Percentiles rank a stretch among this genome's conserved stretches.
These are phyloP conservation scores for Aspergillus carlsbadensis DNA, from an alignment of 495 filamentous ascomycete species.

Conservation along the genomic window DNA sequence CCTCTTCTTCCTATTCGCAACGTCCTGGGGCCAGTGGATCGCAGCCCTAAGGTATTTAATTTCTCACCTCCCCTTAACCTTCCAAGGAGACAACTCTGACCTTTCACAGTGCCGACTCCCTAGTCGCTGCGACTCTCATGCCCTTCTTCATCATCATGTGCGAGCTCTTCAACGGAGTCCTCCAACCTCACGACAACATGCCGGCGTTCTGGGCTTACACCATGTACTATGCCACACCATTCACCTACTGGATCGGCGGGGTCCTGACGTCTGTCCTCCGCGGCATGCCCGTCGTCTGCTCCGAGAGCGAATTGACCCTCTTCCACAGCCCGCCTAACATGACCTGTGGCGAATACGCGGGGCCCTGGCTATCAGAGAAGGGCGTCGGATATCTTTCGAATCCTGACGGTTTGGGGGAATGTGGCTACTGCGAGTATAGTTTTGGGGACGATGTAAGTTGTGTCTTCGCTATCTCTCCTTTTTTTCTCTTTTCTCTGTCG, in stretches of 20 bases:
- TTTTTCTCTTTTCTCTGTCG: slow-evolving; percentile 9
- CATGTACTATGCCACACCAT: slow-evolving; percentile 79
- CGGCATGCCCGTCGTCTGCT: slow-evolving; percentile 58
- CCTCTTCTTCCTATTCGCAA: slow-evolving; percentile 73
- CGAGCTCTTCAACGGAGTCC: slow-evolving; percentile 73
- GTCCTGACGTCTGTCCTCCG: slow-evolving; percentile 73
- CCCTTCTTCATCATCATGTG: slow-evolving; percentile 62
- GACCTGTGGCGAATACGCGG: slow-evolving; percentile 72
- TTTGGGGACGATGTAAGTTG: slow-evolving; percentile 52
- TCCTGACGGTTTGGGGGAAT: slow-evolving; percentile 33
- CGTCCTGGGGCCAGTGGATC: slow-evolving; percentile 69
- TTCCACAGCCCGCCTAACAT: slow-evolving; percentile 62
- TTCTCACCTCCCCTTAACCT: background rate
- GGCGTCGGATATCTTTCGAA: slow-evolving; percentile 67
- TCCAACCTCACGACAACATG: slow-evolving; percentile 74
- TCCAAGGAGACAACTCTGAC: background rate
- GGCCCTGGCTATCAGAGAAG: slow-evolving; percentile 56
- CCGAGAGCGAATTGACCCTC: slow-evolving; percentile 53
- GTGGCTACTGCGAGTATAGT: slow-evolving; percentile 60
- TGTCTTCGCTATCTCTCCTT: background rate
- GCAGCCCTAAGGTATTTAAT: slow-evolving; percentile 57
- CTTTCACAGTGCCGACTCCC: slow-evolving; percentile 50
- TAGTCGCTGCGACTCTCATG: slow-evolving; percentile 73
- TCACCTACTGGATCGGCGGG: slow-evolving; percentile 79
- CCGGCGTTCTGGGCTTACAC: slow-evolving; percentile 78